Percentiles rank a stretch among this genome's conserved stretches.
These are phyloP conservation scores for Ophiorrhiza pumila DNA, from an alignment of 257 asterid genomes.

Conservation along the genomic window DNA sequence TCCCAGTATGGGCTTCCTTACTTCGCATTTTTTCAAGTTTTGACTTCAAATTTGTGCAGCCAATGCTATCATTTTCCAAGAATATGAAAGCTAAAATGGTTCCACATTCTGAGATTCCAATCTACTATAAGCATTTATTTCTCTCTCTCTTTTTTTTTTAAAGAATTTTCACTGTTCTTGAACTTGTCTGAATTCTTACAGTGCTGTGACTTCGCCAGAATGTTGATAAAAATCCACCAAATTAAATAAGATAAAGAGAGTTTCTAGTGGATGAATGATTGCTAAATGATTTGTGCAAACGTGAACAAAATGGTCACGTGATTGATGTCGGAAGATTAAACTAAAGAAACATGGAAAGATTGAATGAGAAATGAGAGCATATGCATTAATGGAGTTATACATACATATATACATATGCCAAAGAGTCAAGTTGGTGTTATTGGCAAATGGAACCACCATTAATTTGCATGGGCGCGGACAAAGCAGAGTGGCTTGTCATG, in stretches of 20 bases:
- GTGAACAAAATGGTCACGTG: conserved; percentile 24
- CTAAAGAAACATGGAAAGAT: conserved; percentile 8
- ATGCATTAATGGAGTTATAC: not conserved
- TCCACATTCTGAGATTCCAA: not conserved
- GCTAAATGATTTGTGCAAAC: conserved; percentile 1
- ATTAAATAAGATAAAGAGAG: not conserved
- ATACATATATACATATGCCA: too few species aligned
- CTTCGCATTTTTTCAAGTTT: not conserved
- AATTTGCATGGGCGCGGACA: conserved; percentile 19
- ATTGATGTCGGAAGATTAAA: conserved; percentile 31
- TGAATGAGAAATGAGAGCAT: not conserved
- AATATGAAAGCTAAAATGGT: not conserved
- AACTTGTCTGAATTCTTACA: too few species aligned
- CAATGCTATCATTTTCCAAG: not conserved
- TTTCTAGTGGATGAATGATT: not conserved
- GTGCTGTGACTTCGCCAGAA: too few species aligned
- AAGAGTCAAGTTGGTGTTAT: not conserved
- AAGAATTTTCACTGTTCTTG: too few species aligned
- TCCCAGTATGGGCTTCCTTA: conserved; percentile 15
- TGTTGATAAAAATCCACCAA: not conserved
- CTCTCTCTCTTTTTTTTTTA: too few species aligned
- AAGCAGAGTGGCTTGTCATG: conserved; percentile 23
- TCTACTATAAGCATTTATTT: too few species aligned
- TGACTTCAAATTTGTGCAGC: conserved; percentile 6
- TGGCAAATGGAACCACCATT: not conserved